Evolutionary conservation across 306 rosid species (phyloP).

Genomic region (Fagus sylvatica): DNA sequence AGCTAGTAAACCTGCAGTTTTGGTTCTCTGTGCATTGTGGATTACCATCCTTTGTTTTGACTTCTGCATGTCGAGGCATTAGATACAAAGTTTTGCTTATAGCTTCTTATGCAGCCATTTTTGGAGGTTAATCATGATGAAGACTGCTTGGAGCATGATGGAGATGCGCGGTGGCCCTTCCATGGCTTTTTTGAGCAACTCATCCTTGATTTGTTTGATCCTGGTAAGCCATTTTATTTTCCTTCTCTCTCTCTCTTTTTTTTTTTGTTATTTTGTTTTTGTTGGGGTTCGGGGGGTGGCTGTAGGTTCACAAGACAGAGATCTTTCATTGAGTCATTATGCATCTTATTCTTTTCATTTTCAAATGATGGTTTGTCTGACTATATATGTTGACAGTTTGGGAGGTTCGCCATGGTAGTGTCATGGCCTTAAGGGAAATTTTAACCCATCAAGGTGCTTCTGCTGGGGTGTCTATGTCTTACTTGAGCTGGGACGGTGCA

Average conservation of each 20-base stretch:
- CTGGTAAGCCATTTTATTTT: constrained; percentile 53
- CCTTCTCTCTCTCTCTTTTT: neutral
- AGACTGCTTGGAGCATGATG: constrained; percentile 66
- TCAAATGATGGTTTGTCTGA: constrained; percentile 22
- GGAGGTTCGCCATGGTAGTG: constrained; percentile 97
- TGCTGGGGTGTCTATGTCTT: constrained; percentile 71
- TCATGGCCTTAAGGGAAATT: constrained; percentile 96
- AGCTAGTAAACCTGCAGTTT: neutral
- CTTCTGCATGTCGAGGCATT: neutral
- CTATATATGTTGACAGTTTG: constrained; percentile 56
- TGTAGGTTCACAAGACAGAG: neutral
- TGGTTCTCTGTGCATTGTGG: neutral
- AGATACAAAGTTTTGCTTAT: constrained; percentile 24
- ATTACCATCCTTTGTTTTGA: constrained; percentile 2
- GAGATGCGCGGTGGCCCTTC: constrained; percentile 90
- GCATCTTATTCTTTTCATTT: constrained; percentile 5
- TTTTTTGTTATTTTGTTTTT: neutral
- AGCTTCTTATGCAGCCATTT: constrained; percentile 40
- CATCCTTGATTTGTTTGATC: constrained; percentile 89
- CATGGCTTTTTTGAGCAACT: constrained; percentile 82
- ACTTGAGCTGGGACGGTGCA: constrained; percentile 43
- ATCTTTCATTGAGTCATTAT: neutral
- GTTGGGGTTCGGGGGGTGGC: no score
- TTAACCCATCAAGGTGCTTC: constrained; percentile 94
- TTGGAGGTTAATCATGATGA: constrained; percentile 56